These are phyloP conservation scores for Suhomyces sp. DNA, from an alignment of 805 yeast species.

Conservation along the genomic window DNA sequence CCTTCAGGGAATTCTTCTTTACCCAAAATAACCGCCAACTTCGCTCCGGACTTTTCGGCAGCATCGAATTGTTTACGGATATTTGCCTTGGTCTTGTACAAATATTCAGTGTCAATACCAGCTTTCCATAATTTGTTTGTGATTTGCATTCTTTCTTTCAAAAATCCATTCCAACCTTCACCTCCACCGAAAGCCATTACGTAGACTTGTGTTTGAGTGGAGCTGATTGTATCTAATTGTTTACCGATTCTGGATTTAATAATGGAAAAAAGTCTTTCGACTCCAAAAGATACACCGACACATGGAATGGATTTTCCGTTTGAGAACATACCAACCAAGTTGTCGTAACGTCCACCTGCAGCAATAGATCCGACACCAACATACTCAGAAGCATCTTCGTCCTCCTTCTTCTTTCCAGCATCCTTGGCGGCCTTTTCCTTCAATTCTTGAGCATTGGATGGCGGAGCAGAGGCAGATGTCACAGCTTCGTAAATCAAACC, in stretches of 20 bases:
- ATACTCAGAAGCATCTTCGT: constrained; percentile 91
- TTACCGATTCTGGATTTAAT: constrained; percentile 71
- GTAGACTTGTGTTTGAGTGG: constrained; percentile 88
- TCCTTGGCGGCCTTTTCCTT: constrained; percentile 44
- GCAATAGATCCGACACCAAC: constrained; percentile 99
- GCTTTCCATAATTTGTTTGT: constrained; percentile 83
- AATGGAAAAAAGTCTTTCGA: constrained; percentile 89
- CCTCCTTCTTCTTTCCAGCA: constrained; percentile 47
- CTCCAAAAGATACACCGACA: constrained; percentile 96
- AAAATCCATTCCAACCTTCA: constrained; percentile 89
- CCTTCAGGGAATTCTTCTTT: constrained; percentile 89
- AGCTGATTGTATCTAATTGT: constrained; percentile 62
- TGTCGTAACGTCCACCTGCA: constrained; percentile 98
- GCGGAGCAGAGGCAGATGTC: constrained; percentile 95
- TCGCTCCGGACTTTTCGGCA: constrained; percentile 92
- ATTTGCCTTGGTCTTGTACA: constrained; percentile 91
- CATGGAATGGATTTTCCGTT: constrained; percentile 93
- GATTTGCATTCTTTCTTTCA: constrained; percentile 86
- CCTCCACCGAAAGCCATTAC: constrained; percentile 99
- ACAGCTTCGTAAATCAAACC: constrained; percentile 97
- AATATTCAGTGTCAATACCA: constrained; percentile 87
- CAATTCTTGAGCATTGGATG: constrained; percentile 69
- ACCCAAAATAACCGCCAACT: constrained; percentile 88
- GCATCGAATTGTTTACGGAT: constrained; percentile 96
- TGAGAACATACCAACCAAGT: constrained; percentile 94